Percentiles rank a stretch among this genome's conserved stretches.
Conservation (phyloP, 2,329 filamentous ascomycete genomes). For the Sphaerulina musiva region DNA sequence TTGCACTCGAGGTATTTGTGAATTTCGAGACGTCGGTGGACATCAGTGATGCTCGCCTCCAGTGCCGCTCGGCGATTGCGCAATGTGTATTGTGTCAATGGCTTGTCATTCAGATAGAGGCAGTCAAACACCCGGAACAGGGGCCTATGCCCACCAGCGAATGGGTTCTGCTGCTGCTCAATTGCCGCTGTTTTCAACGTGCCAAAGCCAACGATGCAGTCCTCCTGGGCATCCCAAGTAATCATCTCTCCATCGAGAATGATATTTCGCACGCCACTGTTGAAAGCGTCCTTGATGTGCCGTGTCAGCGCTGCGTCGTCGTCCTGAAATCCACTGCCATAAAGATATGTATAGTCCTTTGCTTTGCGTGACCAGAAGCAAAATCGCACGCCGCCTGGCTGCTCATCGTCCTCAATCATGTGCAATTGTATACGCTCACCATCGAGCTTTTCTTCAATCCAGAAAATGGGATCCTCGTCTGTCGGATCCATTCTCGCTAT, state of each 20-base stretch:
- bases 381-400: constrained; percentile 67
- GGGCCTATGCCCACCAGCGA: constrained; percentile 60
- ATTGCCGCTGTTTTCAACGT: constrained; percentile 87
- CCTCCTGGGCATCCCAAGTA: constrained; percentile 83
- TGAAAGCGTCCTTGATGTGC: constrained; percentile 71
- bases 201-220: constrained; percentile 83
- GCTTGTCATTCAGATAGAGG: constrained; percentile 73
- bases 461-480: constrained; percentile 70
- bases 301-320: constrained; percentile 71
- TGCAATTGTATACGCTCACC: constrained; percentile 97
- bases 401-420: constrained; percentile 64
- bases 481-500: constrained; percentile 60
- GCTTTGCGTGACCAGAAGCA: constrained; percentile 92
- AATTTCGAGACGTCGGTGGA: constrained; percentile 73
- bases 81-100: constrained; percentile 75
- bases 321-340: constrained; percentile 70
- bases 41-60: constrained; percentile 60
- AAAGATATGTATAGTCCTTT: constrained; percentile 93
- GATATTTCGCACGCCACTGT: constrained; percentile 68
- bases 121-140: constrained; percentile 87
- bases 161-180: constrained; percentile 68
- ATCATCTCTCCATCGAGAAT: constrained; percentile 99
- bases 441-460: constrained; percentile 97
- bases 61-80: constrained; percentile 73
- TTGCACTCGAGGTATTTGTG: constrained; percentile 64